Evolutionary conservation across 768 basidiomycete genomes (phyloP).

Genomic region (Mycena amicta): DNA sequence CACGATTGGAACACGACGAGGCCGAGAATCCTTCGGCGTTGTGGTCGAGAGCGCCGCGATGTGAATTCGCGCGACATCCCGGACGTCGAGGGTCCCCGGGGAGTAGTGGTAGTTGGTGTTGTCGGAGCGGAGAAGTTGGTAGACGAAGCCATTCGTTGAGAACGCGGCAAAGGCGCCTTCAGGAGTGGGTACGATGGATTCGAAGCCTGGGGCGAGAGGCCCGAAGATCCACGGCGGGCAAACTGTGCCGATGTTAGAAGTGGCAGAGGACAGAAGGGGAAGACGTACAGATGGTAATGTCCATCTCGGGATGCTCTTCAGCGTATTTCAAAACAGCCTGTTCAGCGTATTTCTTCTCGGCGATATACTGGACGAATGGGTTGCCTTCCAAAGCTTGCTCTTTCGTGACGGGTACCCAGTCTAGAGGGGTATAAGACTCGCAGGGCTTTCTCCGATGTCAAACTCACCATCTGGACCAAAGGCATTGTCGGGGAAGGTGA

Average conservation of each 20-base stretch:
- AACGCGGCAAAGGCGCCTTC: background rate
- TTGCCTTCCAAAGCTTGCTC: conserved; percentile 14
- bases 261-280: background rate
- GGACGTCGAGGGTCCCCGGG: conserved; percentile 13
- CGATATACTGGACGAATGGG: conserved; percentile 1
- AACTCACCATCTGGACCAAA: conserved; percentile 8
- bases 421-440: background rate
- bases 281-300: conserved; percentile 14
- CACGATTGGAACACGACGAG: background rate
- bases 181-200: background rate
- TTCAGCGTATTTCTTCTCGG: conserved; percentile 18
- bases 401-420: conserved; percentile 14
- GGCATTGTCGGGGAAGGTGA: conserved; percentile 15
- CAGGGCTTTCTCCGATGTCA: background rate
- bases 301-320: conserved; percentile 20
- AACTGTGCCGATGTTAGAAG: background rate
- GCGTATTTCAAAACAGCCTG: conserved; percentile 15
- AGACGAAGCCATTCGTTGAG: conserved; percentile 1
- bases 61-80: conserved; percentile 19
- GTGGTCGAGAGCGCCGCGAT: conserved; percentile 10
- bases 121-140: conserved; percentile 4
- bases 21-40: background rate
- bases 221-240: conserved; percentile 1
- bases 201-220: background rate
- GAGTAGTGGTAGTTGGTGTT: background rate